A percentile compares a stretch with the other conserved stretches of the same genome.
These are phyloP conservation scores for Extremus antarcticus DNA, from an alignment of 495 filamentous ascomycete species.

Conservation along the genomic window DNA sequence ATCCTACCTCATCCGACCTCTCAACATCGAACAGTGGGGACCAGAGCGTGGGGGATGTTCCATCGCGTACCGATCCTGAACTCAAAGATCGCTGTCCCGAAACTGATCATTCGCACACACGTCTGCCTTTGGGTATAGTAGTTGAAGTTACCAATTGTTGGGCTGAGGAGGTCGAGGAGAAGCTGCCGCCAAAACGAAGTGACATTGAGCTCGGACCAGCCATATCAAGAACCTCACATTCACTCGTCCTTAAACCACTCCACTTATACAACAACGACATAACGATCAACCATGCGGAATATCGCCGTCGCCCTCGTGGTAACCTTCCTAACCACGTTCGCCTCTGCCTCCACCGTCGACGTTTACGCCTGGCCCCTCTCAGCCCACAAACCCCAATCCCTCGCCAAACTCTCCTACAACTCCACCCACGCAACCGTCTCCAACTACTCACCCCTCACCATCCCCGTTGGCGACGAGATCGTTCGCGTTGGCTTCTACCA, in stretches of 20 bases:
- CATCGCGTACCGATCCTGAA: not conserved
- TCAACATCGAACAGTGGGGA: not conserved
- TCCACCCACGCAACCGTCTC: constrained; percentile 22
- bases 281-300: not conserved
- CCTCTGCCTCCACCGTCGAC: constrained; percentile 3
- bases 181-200: no score
- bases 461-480: constrained; percentile 33
- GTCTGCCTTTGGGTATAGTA: not conserved
- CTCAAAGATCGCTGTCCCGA: not conserved
- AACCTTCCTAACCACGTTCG: not conserved
- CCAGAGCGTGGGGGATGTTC: not conserved
- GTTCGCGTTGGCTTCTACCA: constrained; percentile 53
- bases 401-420: constrained; percentile 29
- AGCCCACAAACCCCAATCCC: constrained; percentile 18
- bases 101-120: no score
- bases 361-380: constrained; percentile 23
- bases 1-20: not conserved
- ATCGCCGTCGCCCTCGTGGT: not conserved
- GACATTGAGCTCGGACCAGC: no score
- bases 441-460: constrained; percentile 21
- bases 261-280: not conserved
- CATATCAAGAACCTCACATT: no score
- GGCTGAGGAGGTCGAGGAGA: no score
- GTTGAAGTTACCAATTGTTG: not conserved
- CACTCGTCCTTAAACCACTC: not conserved